phyloP scores from a whole-genome alignment of 1,139 yeast species.

The Blastobotrys serpentis region DNA sequence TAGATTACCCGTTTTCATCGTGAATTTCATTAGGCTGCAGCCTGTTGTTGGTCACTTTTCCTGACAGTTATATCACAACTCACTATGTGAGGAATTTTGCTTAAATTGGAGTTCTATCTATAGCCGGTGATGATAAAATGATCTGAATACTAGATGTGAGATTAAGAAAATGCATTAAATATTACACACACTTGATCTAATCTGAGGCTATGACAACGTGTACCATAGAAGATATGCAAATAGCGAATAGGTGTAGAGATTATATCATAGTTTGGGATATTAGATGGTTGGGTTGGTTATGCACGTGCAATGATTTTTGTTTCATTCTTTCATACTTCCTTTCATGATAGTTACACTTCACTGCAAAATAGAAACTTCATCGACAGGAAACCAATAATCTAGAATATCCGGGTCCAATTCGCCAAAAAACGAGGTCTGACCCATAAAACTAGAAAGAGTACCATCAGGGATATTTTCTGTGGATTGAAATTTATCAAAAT shows the following conservation, averaged over 20 bases:
- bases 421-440: constrained; percentile 30
- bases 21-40: too few relatives aligned
- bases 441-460: constrained; percentile 24
- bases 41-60: too few relatives aligned
- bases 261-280: too few relatives aligned
- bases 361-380: background rate
- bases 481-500: constrained; percentile 4
- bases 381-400: constrained; percentile 26
- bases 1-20: too few relatives aligned
- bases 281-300: too few relatives aligned
- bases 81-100: too few relatives aligned
- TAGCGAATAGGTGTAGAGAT: too few relatives aligned
- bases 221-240: background rate
- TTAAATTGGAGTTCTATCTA: background rate
- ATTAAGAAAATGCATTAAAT: background rate
- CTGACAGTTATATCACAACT: too few relatives aligned
- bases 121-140: background rate
- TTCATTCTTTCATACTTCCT: background rate
- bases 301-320: too few relatives aligned
- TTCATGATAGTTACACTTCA: background rate
- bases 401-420: constrained; percentile 27
- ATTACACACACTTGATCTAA: constrained; percentile 4
- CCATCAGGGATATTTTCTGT: constrained; percentile 22
- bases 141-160: background rate
- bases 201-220: constrained; percentile 1